Conservation (phyloP, 2,329 filamentous ascomycete species). For the Penicillium italicum region DNA sequence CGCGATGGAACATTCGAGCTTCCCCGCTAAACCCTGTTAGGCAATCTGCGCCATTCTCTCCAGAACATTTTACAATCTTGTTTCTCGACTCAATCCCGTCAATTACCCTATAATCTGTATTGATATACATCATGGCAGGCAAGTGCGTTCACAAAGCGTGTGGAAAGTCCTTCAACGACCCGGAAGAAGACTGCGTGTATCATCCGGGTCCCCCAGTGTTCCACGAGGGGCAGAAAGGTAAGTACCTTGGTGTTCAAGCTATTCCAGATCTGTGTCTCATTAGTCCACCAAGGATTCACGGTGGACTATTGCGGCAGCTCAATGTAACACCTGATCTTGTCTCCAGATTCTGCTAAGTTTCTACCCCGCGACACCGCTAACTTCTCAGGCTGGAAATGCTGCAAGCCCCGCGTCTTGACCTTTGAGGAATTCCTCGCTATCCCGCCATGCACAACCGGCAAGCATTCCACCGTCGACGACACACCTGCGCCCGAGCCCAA, state of each 20-base stretch:
- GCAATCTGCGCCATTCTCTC: slow-evolving; percentile 14
- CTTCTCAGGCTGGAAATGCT: slow-evolving; percentile 88
- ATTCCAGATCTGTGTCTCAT: slow-evolving; percentile 12
- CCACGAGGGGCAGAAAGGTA: slow-evolving; percentile 98
- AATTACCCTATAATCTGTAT: not conserved
- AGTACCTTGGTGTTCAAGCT: slow-evolving; percentile 32
- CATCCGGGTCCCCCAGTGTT: slow-evolving; percentile 93
- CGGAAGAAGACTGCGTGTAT: slow-evolving; percentile 80
- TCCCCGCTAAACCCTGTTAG: slow-evolving; percentile 34
- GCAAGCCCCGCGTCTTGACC: slow-evolving; percentile 91
- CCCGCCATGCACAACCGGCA: slow-evolving; percentile 85
- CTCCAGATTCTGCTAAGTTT: not conserved
- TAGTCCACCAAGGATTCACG: slow-evolving; percentile 11
- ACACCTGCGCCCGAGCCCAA: slow-evolving; percentile 50
- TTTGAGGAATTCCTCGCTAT: slow-evolving; percentile 98
- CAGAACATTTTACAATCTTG: slow-evolving; percentile 2
- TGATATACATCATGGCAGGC: slow-evolving; percentile 31
- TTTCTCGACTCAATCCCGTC: not conserved
- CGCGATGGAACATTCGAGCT: slow-evolving; percentile 43
- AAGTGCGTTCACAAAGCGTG: slow-evolving; percentile 98
- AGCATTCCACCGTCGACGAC: slow-evolving; percentile 83
- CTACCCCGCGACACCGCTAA: slow-evolving; percentile 2
- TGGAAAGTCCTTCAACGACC: slow-evolving; percentile 78
- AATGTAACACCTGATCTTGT: not conserved
- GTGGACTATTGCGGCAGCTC: slow-evolving; percentile 4